phyloP scores from a whole-genome alignment of 2,329 filamentous ascomycete genomes.

The Geoglossum cookeanum region DNA sequence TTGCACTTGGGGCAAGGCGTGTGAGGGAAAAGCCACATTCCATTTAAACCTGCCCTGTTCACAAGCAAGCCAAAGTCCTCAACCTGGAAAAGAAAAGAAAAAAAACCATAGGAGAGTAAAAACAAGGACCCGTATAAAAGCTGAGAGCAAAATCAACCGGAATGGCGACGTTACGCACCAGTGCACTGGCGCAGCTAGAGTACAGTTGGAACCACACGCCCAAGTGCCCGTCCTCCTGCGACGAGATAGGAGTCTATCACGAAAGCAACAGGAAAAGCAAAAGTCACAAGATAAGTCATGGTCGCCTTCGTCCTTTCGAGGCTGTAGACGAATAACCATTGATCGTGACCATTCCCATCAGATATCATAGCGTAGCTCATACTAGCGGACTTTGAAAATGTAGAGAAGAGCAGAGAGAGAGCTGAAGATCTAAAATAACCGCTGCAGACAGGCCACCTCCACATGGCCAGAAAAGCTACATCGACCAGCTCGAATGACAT shows the following conservation, averaged over 20 bases:
- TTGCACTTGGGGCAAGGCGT: not conserved
- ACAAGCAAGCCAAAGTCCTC: slow-evolving; percentile 1
- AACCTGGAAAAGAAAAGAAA: not conserved
- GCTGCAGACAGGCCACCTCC: not conserved
- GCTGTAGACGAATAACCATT: not conserved
- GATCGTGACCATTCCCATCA: not conserved
- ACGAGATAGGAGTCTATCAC: slow-evolving; percentile 1
- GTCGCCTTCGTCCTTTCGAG: not conserved
- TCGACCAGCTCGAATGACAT: not conserved
- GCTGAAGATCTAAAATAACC: not conserved
- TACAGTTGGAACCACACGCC: not conserved
- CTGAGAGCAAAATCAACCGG: slow-evolving; percentile 2
- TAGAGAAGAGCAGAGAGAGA: not conserved
- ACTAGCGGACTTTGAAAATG: not conserved
- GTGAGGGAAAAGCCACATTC: not conserved
- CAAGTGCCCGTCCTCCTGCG: not conserved
- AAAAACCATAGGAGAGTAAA: not conserved
- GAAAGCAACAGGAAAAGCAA: slow-evolving; percentile 1
- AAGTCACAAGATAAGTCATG: not conserved
- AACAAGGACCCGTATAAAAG: not conserved
- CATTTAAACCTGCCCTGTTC: not conserved
- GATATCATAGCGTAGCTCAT: slow-evolving; percentile 2
- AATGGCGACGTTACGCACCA: slow-evolving; percentile 3
- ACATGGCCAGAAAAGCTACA: not conserved
- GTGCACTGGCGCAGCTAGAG: slow-evolving; percentile 3